Base-by-base conservation (phyloP, 225 moss, liverwort and hornwort genomes). In the Antitrichia curtipendula region DNA sequence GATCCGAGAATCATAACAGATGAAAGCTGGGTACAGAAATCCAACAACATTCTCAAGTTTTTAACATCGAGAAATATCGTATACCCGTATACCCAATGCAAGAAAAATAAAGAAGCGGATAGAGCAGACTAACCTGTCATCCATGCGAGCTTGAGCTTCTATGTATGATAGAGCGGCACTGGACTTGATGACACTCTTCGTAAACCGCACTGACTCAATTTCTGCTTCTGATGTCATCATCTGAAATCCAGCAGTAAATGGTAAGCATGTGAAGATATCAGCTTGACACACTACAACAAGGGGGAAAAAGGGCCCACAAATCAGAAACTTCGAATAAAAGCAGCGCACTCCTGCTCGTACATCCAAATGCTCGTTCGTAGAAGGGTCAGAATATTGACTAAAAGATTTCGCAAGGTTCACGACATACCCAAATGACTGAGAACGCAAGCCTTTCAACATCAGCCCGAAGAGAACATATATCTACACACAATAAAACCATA, bases 141-240 rank as follows among this genome's bases (percentile, higher is more conserved):
- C 99, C 95, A 99, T 99, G 49, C 93, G 96, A 86, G 99, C 97
- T 93, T 99, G 99, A 78, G 99, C 99, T 94, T 99, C 99, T 72
- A 94, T 87, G 81, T 99, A 99, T 38, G 99, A 97, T 87, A 99
- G 93, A 78, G 99, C 99, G 88, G 99, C 96, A 78, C 94, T 91
- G 70, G 99, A 99, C 87, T 97, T 99, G 73, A 99, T 99, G 69
- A 99, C 94, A 90, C 96, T 97, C 92, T 99, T 99, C 15, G 97
- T 96, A 87, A 95, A 99, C 75, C 92, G 90, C 71, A 95, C 93
- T 38, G 97, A 96, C 61, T 96, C 86, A 61, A 99, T 91, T 85
- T 99, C 95, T 47, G 99, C 99, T 58, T 97, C 96, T 71, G 95
- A 84, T 75, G 94, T 95, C 99, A 99, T 96, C 50, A 96, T 93